These are phyloP conservation scores for Suillus bovinus DNA, from an alignment of 768 basidiomycete genomes.

Conservation along the genomic window DNA sequence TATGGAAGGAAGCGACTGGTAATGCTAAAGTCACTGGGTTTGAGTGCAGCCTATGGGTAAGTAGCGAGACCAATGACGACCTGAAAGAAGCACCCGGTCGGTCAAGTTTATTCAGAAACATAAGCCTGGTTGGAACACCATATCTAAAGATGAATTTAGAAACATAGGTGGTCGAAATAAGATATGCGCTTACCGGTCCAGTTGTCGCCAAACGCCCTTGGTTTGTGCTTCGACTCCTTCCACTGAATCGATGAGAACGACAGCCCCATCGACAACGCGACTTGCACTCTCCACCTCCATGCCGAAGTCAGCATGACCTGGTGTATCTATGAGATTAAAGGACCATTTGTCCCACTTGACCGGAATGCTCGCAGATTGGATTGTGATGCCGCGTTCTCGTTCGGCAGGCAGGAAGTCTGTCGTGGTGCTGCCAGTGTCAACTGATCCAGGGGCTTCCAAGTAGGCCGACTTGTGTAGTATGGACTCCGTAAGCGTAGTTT, in stretches of 20 bases:
- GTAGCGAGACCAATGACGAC: slow-evolving; percentile 68
- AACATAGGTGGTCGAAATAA: slow-evolving; percentile 1
- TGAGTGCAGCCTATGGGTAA: slow-evolving; percentile 74
- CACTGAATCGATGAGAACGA: slow-evolving; percentile 86
- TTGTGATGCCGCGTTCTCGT: slow-evolving; percentile 88
- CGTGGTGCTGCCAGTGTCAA: slow-evolving; percentile 88
- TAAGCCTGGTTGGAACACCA: slow-evolving; percentile 71
- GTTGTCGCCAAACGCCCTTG: slow-evolving; percentile 83
- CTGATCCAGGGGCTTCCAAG: slow-evolving; percentile 72
- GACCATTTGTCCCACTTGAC: slow-evolving; percentile 84
- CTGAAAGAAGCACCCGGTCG: slow-evolving; percentile 82
- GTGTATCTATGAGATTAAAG: slow-evolving; percentile 88
- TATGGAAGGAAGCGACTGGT: slow-evolving; percentile 77
- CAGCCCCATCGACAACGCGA: slow-evolving; percentile 85
- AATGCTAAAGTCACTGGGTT: slow-evolving; percentile 69
- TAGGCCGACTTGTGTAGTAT: slow-evolving; percentile 77
- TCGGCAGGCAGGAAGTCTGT: slow-evolving; percentile 91
- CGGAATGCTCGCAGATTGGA: slow-evolving; percentile 90
- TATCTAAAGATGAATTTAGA: slow-evolving; percentile 50
- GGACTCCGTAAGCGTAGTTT: slow-evolving; percentile 88
- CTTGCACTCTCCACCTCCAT: slow-evolving; percentile 96
- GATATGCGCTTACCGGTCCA: slow-evolving; percentile 66
- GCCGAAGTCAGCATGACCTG: slow-evolving; percentile 94
- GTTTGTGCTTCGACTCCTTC: slow-evolving; percentile 93
- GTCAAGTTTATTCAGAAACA: slow-evolving; percentile 89